phyloP scores from a whole-genome alignment of 495 filamentous ascomycete species.

The Extremus antarcticus region DNA sequence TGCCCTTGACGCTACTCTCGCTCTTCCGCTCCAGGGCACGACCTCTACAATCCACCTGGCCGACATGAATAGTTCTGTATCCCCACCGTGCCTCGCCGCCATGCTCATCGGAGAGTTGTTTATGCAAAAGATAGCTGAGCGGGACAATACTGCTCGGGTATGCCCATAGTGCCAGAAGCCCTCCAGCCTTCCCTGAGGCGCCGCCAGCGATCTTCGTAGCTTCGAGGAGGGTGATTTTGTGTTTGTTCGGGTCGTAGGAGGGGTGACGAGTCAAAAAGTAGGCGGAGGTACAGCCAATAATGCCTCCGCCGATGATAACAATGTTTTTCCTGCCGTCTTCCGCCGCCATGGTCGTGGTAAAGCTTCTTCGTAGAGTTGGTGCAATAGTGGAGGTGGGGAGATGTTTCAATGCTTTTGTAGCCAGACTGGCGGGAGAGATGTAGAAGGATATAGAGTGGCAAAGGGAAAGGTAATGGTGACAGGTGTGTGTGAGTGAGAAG shows the following conservation, averaged over 20 bases:
- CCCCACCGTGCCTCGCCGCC: constrained; percentile 75
- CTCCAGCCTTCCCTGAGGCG: constrained; percentile 91
- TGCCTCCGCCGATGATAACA: constrained; percentile 61
- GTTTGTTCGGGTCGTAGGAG: constrained; percentile 59
- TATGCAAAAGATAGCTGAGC: constrained; percentile 74
- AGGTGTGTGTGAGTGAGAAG: no score
- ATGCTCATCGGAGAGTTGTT: constrained; percentile 75
- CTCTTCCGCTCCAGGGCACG: constrained; percentile 28
- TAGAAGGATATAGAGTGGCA: neutral
- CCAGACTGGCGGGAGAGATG: neutral
- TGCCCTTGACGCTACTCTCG: constrained; percentile 28
- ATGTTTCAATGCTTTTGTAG: neutral
- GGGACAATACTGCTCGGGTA: constrained; percentile 80
- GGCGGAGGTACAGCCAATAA: constrained; percentile 87
- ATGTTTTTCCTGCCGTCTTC: constrained; percentile 17
- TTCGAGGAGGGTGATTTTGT: constrained; percentile 81
- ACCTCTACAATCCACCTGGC: constrained; percentile 54
- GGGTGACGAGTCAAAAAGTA: constrained; percentile 90
- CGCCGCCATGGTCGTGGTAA: constrained; percentile 14
- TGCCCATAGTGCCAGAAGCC: constrained; percentile 83
- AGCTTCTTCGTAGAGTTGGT: neutral
- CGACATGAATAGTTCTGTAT: constrained; percentile 69
- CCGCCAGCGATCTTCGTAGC: constrained; percentile 79
- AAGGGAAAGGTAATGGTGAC: no score
- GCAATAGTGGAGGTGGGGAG: neutral